A percentile compares a stretch with the other conserved stretches of the same genome.
These are phyloP conservation scores for Colletotrichum eremochloae DNA, from an alignment of 2,329 filamentous ascomycete species.

Conservation along the genomic window DNA sequence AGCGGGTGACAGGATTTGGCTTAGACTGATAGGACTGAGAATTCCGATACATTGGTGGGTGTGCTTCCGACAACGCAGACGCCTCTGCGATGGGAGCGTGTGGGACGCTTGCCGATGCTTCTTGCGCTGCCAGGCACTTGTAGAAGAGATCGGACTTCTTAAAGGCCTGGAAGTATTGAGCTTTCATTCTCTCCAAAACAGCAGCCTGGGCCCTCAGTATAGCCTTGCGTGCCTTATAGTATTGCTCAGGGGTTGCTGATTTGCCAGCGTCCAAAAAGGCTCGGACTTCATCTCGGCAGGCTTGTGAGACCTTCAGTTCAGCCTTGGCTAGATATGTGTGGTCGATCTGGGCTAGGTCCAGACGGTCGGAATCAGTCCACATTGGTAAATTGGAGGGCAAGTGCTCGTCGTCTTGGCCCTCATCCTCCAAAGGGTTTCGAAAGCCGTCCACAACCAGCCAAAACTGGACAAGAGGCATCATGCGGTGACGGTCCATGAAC, in stretches of 20 bases:
- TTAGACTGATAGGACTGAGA: conserved; percentile 59
- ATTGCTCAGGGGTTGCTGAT: conserved; percentile 82
- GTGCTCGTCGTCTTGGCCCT: conserved; percentile 77
- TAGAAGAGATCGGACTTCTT: conserved; percentile 95
- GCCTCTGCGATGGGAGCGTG: conserved; percentile 24
- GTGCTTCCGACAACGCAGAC: conserved; percentile 17
- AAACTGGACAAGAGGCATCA: conserved; percentile 94
- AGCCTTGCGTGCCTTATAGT: conserved; percentile 83
- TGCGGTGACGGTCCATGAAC: conserved; percentile 92
- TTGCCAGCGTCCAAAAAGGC: conserved; percentile 84
- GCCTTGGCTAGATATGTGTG: conserved; percentile 88
- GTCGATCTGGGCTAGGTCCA: conserved; percentile 91
- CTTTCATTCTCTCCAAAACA: conserved; percentile 87
- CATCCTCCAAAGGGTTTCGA: conserved; percentile 90
- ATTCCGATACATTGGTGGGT: conserved; percentile 35
- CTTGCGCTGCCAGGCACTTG: conserved; percentile 93
- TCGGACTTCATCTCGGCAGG: conserved; percentile 77
- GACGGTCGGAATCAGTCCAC: conserved; percentile 87
- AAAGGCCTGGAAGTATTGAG: conserved; percentile 84
- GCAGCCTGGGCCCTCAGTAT: conserved; percentile 86
- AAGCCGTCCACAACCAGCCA: conserved; percentile 99
- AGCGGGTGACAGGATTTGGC: conserved; percentile 59
- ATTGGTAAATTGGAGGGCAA: conserved; percentile 71
- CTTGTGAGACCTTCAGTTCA: conserved; percentile 82
- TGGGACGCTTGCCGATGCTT: conserved; percentile 63